Base-by-base conservation (phyloP, 1,284 basidiomycete genomes). In the Cryptococcus sp. region DNA sequence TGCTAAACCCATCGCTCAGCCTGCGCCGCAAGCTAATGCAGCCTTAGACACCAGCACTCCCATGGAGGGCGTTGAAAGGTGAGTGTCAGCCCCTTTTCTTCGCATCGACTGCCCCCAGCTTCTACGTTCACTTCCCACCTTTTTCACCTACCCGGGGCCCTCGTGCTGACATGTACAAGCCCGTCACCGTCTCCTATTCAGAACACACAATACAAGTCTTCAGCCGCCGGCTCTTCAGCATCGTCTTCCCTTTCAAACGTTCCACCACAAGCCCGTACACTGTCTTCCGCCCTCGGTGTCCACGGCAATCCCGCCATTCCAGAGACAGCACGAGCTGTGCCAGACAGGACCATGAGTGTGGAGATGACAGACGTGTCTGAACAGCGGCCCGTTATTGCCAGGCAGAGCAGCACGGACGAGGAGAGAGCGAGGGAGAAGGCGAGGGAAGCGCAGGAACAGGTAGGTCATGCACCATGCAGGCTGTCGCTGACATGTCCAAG, bases 361-460 rank as follows among this genome's bases (percentile, higher is more conserved):
- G 73, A 75, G 47, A 74, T 73, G 72, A 68, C 67, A 22, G 73
- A 77, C 54, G 74, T 72, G 0, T 68, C 70, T 1, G 67, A 58
- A 25, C 60, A 43, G 20, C 63, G 53, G 64, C 61, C 50, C 51
- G 51, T 45, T 45, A 59, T 63, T 13, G 55, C 58, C 8, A 56
- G 67, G 22, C 62, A 66, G 30, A 66, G 66, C 11, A 67, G 66
- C 47, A 62, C 63, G 2, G 76, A 75, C 42, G 76, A 78, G 47
- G 77, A 75, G 25, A 55, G 73, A 35, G 76, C 77, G 57, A 61
- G 76, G 45, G 76, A 77, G 54, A 78, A 78, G 64, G 75, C 76
- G 17, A 54, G 70, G 19, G 75, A 78, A 52, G 78, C 78, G 13
- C 76, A 78, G 27, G 72, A 77, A 55, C 78, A 78, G 73, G 77